These are phyloP conservation scores for Diversispora epigaea DNA, from an alignment of 192 early-diverging fungal genomes.

Conservation along the genomic window DNA sequence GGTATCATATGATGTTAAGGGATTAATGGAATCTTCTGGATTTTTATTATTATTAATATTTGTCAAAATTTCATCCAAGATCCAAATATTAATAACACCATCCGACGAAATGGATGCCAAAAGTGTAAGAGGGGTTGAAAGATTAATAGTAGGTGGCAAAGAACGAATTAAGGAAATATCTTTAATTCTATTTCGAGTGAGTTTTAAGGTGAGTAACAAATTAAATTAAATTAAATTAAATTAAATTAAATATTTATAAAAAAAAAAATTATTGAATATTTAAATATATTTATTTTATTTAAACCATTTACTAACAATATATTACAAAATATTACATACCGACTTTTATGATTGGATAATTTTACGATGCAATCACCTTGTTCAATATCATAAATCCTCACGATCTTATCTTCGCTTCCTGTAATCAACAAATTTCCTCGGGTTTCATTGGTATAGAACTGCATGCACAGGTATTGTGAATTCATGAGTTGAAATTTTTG, in stretches of 20 bases:
- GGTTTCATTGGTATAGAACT: slow-evolving; percentile 38
- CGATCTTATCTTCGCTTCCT: slow-evolving; percentile 62
- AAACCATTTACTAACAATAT: no score
- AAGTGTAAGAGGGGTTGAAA: slow-evolving; percentile 35
- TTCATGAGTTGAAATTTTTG: slow-evolving; percentile 23
- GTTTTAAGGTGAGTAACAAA: slow-evolving; percentile 44
- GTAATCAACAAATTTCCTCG: slow-evolving; percentile 52
- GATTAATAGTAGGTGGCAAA: slow-evolving; percentile 8
- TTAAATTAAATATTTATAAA: no score
- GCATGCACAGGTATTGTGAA: slow-evolving; percentile 41
- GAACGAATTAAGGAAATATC: slow-evolving; percentile 37
- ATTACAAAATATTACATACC: slow-evolving; percentile 43
- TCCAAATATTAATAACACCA: slow-evolving; percentile 71
- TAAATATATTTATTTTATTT: no score
- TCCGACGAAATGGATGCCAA: slow-evolving; percentile 69
- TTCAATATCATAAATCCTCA: slow-evolving; percentile 52
- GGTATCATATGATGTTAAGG: slow-evolving; percentile 57
- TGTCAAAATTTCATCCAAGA: slow-evolving; percentile 45
- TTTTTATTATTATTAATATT: slow-evolving; percentile 43
- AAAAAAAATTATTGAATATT: no score
- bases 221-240: slow-evolving; percentile 11
- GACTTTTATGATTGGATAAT: slow-evolving; percentile 46
- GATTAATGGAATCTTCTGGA: slow-evolving; percentile 11
- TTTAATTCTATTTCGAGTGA: slow-evolving; percentile 41
- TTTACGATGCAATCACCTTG: slow-evolving; percentile 48